Evolutionary conservation across 1,139 yeast species (phyloP), one percentile per base, ranked within the genome.

Genomic region (Keqinozyma sinolaborantium): DNA sequence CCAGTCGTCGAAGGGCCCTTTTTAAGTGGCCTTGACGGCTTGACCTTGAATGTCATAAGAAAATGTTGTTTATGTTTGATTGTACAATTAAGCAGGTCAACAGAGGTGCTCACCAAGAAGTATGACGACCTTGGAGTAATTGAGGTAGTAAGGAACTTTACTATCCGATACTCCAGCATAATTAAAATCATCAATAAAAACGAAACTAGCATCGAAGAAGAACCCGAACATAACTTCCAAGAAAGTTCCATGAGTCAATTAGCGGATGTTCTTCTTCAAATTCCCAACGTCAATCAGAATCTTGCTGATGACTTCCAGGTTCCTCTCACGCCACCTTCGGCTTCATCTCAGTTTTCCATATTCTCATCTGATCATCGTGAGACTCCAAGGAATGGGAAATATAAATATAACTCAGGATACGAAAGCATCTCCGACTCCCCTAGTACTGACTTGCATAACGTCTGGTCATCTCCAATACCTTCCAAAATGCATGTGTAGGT

Each of bases 61-160:
- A 64, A 64, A 36, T 53, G 75, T 18, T 58, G 74, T 3, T 43
- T 75, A 16, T 56, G 73, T 58, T 56, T 79, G 36, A 52, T 73
- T 28, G 57, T 65, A 32, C 70, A 71, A 25, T 59, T 77, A 28
- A 48, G 64, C 31, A 60, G 62, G 33, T 72, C 75, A 19, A 73
- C 83, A 3, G 81, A 77, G 35, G 79, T 77, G 3, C 56, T 78
- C 26, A 55, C 70, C 20, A 73, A 72, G 40, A 79, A 79, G 48
- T 75, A 77, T 47, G 65, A 71, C 33, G 51, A 47, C 7, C 50
- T 65, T 26, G 73, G 74, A 2, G 73, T 65, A 6, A 57, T 64
- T 23, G 70, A 62, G 31, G 67, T 66, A 4, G 47, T 64, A 16
- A 51, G 53, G 31, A 64, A 62, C 39, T 64, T 62, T 45, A 58